Base-by-base conservation (phyloP, 2,329 filamentous ascomycete species). In the Lomentospora prolificans region DNA sequence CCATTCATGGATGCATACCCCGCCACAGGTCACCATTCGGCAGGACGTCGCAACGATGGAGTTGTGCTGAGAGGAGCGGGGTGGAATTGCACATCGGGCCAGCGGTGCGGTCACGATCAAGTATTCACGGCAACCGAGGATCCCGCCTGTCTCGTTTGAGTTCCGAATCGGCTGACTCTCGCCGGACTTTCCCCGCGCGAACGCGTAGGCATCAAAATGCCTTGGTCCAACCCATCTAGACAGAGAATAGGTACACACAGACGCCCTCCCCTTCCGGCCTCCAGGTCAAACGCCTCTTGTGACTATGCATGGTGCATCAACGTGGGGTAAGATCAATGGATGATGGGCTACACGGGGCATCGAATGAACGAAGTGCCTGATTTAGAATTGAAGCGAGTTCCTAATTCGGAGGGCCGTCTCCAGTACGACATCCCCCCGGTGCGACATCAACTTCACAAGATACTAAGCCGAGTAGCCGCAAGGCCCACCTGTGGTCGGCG, bases 311-410 rank as follows among this genome's bases (percentile, higher is more conserved):
- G 24, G 48, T 57, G n/a, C 27, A 51, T 39, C 55, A 53, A 57
- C 55, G 55, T 57, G 55, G 55, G 55, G 50, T 57, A 51, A 44
- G 25, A 33, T 39, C 39, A 57, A 51, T 50, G 55, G 55, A 48
- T 50, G 51, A 56, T 28, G 48, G 48, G 24, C 28, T 51, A 31
- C 24, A 30, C 48, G 30, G 8, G 25, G 5, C 28, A 31, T 27
- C 2, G 48, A 27, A 31, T 51, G 48, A 14, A 10, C 24, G 22
- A 31, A 31, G 24, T 48, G 17, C 44, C 22, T 48, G 44, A 48
- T 48, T 48, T 19, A 48, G 44, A 33, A n/a, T n/a, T n/a, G n/a
- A n/a, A n/a, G n/a, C n/a, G n/a, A n/a, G n/a, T n/a, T n/a, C n/a
- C n/a, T n/a, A n/a, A n/a, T n/a, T n/a, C n/a, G n/a, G n/a, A n/a